Base-by-base conservation (phyloP, 805 yeast species). In the Metschnikowia kofuensis region DNA sequence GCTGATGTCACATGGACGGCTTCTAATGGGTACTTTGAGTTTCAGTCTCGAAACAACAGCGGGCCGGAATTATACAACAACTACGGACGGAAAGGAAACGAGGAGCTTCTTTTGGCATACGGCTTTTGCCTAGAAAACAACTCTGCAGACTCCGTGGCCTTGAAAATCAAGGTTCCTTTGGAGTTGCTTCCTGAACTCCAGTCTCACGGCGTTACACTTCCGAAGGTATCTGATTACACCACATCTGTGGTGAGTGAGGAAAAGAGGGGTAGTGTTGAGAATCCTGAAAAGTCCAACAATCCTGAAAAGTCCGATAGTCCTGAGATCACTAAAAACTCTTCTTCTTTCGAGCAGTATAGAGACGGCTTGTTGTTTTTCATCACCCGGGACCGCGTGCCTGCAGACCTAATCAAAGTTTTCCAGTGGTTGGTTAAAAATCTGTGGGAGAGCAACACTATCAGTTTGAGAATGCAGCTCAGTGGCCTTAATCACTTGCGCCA, bases 41-140 rank as follows among this genome's bases (percentile, higher is more conserved):
- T 83, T 54, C 66, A 63, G 36, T 62, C 79, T 0, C 68, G 71
- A 15, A 63, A 70, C 4, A 48, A 7, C 30, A 42, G 49, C 2
- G 54, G 52, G 1, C 78, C 78, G 1, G 62, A 67, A 2, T 52
- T 91, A 1, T 87, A 67, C 66, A 90, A 90, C 62, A 87, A 88
- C 65, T 90, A 91, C 65, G 97, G 97, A 2, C 82, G 87, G 46
- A 90, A 89, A 64, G 86, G 94, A 0, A 90, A 89, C 60, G 95
- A 87, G 54, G 96, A 89, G 54, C 65, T 90, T 28, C 65, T 91
- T 6, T 67, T 90, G 56, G 90, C 85, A 0, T 91, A 91, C 63
- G 97, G 97, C 0, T 91, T 91, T 65, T 77, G 82, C 9, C 42
- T 83, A 2, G 76, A 75, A 14, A 66, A 77, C 41, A 87, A 86